Conservation (phyloP, 2,329 filamentous ascomycete species). For the Neonectria faginata region DNA sequence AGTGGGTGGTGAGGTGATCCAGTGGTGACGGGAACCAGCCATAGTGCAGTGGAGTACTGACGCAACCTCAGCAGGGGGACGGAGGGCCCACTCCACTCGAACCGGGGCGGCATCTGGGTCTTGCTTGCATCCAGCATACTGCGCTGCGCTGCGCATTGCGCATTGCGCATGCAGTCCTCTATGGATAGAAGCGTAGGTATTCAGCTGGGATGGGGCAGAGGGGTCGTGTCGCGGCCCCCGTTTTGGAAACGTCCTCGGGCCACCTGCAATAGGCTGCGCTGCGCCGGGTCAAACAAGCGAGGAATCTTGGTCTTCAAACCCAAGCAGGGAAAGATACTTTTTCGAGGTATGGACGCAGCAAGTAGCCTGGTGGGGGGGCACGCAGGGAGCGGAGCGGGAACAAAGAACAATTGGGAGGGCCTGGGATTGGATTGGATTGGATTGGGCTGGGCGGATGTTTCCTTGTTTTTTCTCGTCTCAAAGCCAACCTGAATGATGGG, state of each 20-base stretch:
- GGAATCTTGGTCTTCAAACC: conserved; percentile 12
- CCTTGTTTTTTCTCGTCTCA: conserved; percentile 20
- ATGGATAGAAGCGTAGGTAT: neutral
- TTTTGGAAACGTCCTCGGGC: conserved; percentile 12
- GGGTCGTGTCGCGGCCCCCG: conserved; percentile 4
- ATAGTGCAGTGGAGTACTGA: conserved; percentile 24
- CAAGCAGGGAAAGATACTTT: conserved; percentile 14
- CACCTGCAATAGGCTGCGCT: conserved; percentile 2
- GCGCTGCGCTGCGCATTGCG: too few relatives aligned
- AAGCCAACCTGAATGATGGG: neutral
- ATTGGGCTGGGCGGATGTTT: conserved; percentile 25
- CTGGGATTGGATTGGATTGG: conserved; percentile 28
- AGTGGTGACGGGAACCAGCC: conserved; percentile 11
- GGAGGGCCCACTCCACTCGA: conserved; percentile 19
- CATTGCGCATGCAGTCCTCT: conserved; percentile 15
- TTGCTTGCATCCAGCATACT: conserved; percentile 17
- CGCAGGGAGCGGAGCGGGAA: conserved; percentile 21
- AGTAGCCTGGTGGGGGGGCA: conserved; percentile 19
- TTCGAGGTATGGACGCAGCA: conserved; percentile 17
- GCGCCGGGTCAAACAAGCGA: conserved; percentile 16
- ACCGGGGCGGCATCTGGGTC: conserved; percentile 25
- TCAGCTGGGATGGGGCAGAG: conserved; percentile 22
- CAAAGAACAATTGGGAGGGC: conserved; percentile 20
- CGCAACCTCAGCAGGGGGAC: conserved; percentile 26
- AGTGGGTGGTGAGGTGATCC: conserved; percentile 9